Base-by-base conservation (phyloP, 768 basidiomycete species). In the Hericium rajendrae region DNA sequence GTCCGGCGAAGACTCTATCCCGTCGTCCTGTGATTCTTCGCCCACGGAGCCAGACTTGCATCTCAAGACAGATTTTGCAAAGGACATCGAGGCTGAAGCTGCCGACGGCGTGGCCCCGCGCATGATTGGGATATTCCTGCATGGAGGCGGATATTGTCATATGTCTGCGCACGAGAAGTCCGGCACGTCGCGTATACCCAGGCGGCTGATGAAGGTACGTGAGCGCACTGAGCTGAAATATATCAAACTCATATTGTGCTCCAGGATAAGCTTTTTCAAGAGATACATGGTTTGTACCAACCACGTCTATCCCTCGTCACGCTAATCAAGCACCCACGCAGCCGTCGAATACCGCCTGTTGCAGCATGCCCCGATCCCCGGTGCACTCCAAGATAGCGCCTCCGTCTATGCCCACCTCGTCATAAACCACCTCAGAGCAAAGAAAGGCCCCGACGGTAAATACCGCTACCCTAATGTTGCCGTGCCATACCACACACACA, bases 91-190 rank as follows among this genome's bases (percentile, higher is more conserved):
- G 55, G 59, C 72, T 26, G 67, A 67, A 56, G 56, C 57, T 8
- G 63, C 59, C 16, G 64, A 62, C 6, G 67, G 64, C 5, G 64
- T 70, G 20, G 64, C 65, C 2, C 55, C 59, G 0, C 54, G 16
- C 10, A 48, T 77, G 38, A 70, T 80, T 38, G 78, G 78, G 2
- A 70, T 80, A 15, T 81, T 77, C 67, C 70, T 80, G 66, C 80
- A 81, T 53, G 79, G 80, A 20, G 79, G 80, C 18, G 80, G 78
- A 13, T 81, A 79, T 57, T 79, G 76, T 60, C 80, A 81, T 59
- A 79, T 80, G 77, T 80, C 79, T 22, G 80, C 78, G 0, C 78
- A 80, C 55, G 80, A 81, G 63, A 68, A 65, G 38, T 69, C 76
- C 38, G 62, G 73, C 20, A 78, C 79, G 4, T 80, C 78, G 2